These are phyloP conservation scores for Alternaria sp. DNA, from an alignment of 2,329 filamentous ascomycete genomes.

Conservation along the genomic window DNA sequence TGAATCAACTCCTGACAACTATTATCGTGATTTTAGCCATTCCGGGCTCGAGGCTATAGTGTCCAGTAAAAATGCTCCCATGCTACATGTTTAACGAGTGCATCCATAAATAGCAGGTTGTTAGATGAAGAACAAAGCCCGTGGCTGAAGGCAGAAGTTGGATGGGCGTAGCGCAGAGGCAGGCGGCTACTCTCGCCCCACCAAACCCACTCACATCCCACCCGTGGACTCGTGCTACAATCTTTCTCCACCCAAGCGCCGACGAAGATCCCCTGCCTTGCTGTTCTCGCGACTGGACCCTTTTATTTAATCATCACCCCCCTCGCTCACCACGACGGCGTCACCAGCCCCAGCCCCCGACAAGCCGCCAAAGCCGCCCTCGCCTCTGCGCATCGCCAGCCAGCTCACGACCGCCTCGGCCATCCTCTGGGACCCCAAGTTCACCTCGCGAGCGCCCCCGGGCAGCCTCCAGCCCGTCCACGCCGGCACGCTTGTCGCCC, in stretches of 20 bases:
- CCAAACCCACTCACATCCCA: conserved; percentile 13
- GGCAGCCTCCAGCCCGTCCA: conserved; percentile 55
- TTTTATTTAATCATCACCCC: conserved; percentile 1
- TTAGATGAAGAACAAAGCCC: background rate
- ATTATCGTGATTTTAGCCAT: too few species aligned
- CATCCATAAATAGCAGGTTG: background rate
- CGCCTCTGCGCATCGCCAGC: conserved; percentile 51
- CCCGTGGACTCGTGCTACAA: conserved; percentile 10
- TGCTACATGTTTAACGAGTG: background rate
- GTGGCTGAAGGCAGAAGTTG: background rate
- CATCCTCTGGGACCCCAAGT: conserved; percentile 59
- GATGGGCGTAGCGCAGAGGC: conserved; percentile 9
- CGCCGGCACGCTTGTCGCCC: conserved; percentile 56
- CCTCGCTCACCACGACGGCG: conserved; percentile 17
- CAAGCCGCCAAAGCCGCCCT: background rate
- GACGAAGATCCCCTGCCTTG: conserved; percentile 7
- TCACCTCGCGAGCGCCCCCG: conserved; percentile 55
- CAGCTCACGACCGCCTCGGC: conserved; percentile 57
- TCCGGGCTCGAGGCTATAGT: background rate
- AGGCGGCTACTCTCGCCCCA: conserved; percentile 18
- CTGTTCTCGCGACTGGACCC: conserved; percentile 13
- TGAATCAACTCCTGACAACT: too few species aligned
- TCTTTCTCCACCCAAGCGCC: conserved; percentile 14
- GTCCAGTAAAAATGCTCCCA: background rate
- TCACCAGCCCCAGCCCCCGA: conserved; percentile 19